Evolutionary conservation across 1,139 yeast species (phyloP).

Genomic region (Nakaseomyces bracarensis): DNA sequence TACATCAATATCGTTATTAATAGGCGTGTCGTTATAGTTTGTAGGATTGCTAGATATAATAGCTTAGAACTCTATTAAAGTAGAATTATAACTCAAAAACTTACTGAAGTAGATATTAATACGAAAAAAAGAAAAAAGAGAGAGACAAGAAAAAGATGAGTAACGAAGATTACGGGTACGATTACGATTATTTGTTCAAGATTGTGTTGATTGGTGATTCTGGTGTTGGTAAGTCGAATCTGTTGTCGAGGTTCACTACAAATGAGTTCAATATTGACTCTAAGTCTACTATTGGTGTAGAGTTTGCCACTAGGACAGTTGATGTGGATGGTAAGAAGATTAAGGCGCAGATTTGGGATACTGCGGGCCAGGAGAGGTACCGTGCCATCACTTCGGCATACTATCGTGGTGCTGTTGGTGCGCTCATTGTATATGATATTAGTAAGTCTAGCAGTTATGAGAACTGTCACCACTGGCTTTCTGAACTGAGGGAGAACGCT

Average conservation of each 20-base stretch:
- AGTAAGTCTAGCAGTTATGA: conserved; percentile 90
- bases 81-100: too few species aligned
- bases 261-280: conserved; percentile 93
- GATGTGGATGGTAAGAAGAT: conserved; percentile 92
- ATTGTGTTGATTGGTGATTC: conserved; percentile 96
- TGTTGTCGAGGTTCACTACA: conserved; percentile 86
- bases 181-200: conserved; percentile 91
- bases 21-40: too few species aligned
- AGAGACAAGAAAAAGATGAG: too few species aligned
- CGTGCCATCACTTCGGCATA: conserved; percentile 96
- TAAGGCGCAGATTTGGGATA: conserved; percentile 98
- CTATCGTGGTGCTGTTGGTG: conserved; percentile 98
- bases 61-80: too few species aligned
- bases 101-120: too few species aligned
- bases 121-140: too few species aligned
- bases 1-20: too few species aligned
- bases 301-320: conserved; percentile 92
- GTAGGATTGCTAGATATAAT: too few species aligned
- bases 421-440: conserved; percentile 89
- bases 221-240: conserved; percentile 94
- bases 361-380: conserved; percentile 98
- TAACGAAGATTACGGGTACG: conserved; percentile 73
- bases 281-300: conserved; percentile 94
- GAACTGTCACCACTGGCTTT: conserved; percentile 89
- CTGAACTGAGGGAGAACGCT: conserved; percentile 92